These are phyloP conservation scores for Aspergillus heteromorphus DNA, from an alignment of 495 filamentous ascomycete genomes.

Conservation along the genomic window DNA sequence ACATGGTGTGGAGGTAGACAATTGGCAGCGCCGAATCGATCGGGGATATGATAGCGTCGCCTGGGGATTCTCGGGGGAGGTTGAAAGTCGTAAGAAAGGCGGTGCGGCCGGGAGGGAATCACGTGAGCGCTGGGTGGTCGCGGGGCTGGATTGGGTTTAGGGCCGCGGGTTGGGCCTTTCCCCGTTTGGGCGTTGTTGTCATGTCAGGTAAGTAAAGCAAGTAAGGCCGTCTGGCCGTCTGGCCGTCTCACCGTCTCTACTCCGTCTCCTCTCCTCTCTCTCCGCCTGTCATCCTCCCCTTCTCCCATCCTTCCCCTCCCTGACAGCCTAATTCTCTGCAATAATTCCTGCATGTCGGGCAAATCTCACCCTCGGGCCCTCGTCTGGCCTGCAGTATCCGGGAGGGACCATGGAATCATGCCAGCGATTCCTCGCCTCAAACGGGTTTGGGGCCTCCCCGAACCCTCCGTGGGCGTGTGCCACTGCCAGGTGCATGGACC, in stretches of 20 bases:
- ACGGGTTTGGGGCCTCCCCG: no score
- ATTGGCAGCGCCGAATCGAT: slow-evolving; percentile 26
- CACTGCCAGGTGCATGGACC: neutral
- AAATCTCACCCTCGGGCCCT: neutral
- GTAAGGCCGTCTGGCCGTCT: neutral
- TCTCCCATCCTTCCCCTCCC: neutral
- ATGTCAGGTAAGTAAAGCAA: no score
- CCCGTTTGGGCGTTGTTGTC: neutral
- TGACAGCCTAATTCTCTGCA: slow-evolving; percentile 6
- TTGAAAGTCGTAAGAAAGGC: slow-evolving; percentile 13
- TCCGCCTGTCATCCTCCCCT: neutral
- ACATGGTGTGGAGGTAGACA: slow-evolving; percentile 36
- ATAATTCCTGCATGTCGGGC: slow-evolving; percentile 2
- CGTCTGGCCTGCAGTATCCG: neutral
- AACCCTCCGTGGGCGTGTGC: neutral
- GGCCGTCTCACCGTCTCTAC: neutral
- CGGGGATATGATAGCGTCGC: slow-evolving; percentile 22
- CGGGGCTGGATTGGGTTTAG: slow-evolving; percentile 8
- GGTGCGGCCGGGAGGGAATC: slow-evolving; percentile 10
- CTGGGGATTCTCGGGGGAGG: slow-evolving; percentile 12
- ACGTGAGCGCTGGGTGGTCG: slow-evolving; percentile 13
- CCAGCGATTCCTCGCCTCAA: neutral
- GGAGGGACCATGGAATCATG: neutral
- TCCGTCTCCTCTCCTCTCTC: neutral
- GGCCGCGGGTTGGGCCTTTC: neutral